These are phyloP conservation scores for Colletotrichum viniferum DNA, from an alignment of 2,329 filamentous ascomycete species.

Conservation along the genomic window DNA sequence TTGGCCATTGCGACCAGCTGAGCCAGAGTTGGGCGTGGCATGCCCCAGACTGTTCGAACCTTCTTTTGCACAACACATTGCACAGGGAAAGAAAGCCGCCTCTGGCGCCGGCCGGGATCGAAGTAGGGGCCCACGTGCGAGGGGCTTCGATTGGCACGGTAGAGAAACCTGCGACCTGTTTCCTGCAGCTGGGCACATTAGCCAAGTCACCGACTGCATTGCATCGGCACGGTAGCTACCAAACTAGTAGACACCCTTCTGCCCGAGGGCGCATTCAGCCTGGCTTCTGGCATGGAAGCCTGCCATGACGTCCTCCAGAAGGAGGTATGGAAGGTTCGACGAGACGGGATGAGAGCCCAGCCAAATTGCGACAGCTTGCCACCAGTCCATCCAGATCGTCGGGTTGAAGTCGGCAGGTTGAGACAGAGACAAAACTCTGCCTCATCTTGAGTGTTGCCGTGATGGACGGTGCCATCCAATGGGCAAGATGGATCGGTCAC, in stretches of 20 bases:
- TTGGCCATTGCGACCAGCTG: background rate
- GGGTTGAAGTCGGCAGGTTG: background rate
- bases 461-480: background rate
- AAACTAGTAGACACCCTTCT: background rate
- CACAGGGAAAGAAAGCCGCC: conserved; percentile 7
- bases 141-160: background rate
- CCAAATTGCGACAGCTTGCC: background rate
- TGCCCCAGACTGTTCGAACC: background rate
- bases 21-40: background rate
- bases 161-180: background rate
- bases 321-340: background rate
- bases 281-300: background rate
- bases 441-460: background rate
- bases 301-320: background rate
- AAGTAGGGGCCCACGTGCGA: background rate
- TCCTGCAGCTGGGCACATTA: background rate
- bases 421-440: background rate
- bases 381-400: conserved; percentile 7
- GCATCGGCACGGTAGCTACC: background rate
- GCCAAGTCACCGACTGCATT: background rate
- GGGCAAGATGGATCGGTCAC: background rate
- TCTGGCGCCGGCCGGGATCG: background rate
- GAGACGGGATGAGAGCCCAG: conserved; percentile 2
- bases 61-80: background rate
- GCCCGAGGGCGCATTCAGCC: background rate